phyloP scores from a whole-genome alignment of 1,284 basidiomycete genomes.

The Sporisorium exsertum region DNA sequence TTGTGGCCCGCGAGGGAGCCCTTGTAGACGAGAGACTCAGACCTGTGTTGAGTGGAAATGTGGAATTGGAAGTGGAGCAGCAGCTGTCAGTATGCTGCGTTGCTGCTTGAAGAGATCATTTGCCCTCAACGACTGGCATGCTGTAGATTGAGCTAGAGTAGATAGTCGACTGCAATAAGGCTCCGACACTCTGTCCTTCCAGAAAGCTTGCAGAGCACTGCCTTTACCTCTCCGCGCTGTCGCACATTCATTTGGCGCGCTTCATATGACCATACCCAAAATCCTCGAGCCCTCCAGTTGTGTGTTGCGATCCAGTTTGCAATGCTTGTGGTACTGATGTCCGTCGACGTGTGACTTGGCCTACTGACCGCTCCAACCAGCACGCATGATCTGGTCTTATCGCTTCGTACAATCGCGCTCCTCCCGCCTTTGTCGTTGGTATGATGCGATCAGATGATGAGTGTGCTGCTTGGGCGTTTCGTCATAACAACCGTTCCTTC shows the following conservation, averaged over 20 bases:
- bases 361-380: neutral
- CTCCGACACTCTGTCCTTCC: too few relatives aligned
- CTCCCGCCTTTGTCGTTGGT: neutral
- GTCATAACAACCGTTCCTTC: neutral
- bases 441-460: neutral
- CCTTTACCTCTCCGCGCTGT: too few relatives aligned
- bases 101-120: neutral
- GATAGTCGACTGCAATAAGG: neutral
- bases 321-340: neutral
- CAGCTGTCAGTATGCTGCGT: constrained; percentile 14
- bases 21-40: constrained; percentile 67
- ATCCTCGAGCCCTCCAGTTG: too few relatives aligned
- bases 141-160: neutral
- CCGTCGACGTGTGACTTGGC: neutral
- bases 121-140: neutral
- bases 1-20: constrained; percentile 88
- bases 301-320: neutral
- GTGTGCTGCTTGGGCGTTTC: too few relatives aligned
- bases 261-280: too few relatives aligned
- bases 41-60: constrained; percentile 17
- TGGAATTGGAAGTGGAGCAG: neutral
- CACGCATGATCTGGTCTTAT: neutral
- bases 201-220: too few relatives aligned
- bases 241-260: too few relatives aligned
- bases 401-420: neutral